A percentile compares a stretch with the other conserved stretches of the same genome.
phyloP scores from a whole-genome alignment of 2,329 filamentous ascomycete genomes.

The Sporothrix inflata region DNA sequence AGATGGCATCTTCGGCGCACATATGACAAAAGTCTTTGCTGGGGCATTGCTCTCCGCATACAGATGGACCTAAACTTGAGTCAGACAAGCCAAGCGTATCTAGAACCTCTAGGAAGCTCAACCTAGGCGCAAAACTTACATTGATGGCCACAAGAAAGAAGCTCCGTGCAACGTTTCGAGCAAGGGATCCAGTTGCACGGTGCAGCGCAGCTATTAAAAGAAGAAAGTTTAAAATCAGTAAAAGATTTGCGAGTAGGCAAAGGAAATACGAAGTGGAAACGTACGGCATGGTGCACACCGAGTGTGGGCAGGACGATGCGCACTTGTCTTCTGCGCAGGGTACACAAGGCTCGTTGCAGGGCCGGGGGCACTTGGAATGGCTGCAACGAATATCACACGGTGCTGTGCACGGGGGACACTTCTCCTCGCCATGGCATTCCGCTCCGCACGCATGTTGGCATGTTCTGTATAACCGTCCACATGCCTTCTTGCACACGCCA shows the following conservation, averaged over 20 bases:
- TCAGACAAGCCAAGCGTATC: background rate
- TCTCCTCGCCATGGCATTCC: slow-evolving; percentile 55
- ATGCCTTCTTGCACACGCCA: slow-evolving; percentile 51
- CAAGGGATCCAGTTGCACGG: slow-evolving; percentile 71
- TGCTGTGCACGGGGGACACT: slow-evolving; percentile 52
- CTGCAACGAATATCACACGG: slow-evolving; percentile 59
- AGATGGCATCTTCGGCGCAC: slow-evolving; percentile 51
- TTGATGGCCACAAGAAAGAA: slow-evolving; percentile 62
- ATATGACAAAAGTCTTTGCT: slow-evolving; percentile 56
- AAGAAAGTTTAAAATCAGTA: background rate
- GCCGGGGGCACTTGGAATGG: slow-evolving; percentile 50
- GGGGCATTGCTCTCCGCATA: slow-evolving; percentile 69
- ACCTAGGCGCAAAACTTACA: slow-evolving; percentile 41
- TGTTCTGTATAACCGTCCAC: slow-evolving; percentile 53
- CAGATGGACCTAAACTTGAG: slow-evolving; percentile 47
- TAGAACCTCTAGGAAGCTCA: no score
- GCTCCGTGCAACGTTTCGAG: slow-evolving; percentile 58
- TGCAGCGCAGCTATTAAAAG: slow-evolving; percentile 58
- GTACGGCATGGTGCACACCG: slow-evolving; percentile 35
- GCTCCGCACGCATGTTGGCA: slow-evolving; percentile 60
- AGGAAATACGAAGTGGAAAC: background rate
- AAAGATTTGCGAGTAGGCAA: no score
- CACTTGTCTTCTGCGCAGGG: slow-evolving; percentile 63
- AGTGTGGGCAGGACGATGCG: slow-evolving; percentile 59
- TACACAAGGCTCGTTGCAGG: slow-evolving; percentile 62